A percentile compares a stretch with the other conserved stretches of the same genome.
These are phyloP conservation scores for Phytophthora pinifolia DNA, from an alignment of 352 stramenopile species.

Conservation along the genomic window DNA sequence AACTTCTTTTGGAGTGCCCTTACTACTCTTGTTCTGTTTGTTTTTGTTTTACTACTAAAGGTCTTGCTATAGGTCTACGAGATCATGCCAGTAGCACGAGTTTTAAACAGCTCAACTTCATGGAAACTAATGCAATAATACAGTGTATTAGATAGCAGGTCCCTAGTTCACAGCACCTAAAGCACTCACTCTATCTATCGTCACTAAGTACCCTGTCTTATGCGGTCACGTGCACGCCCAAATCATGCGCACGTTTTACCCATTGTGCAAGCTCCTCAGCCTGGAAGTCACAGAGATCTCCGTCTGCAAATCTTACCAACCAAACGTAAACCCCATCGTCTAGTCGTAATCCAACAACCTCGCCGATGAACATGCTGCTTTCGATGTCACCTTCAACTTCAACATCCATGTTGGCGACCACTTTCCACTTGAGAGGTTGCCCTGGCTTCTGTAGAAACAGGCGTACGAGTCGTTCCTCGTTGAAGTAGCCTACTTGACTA, in stretches of 20 bases:
- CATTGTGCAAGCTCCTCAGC: not conserved
- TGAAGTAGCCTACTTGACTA: not conserved
- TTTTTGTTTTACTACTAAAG: too few species aligned
- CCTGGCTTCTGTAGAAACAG: constrained; percentile 1
- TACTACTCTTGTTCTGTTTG: too few species aligned
- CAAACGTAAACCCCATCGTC: constrained; percentile 6
- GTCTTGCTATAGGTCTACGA: not conserved
- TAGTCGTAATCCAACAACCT: not conserved
- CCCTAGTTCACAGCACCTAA: constrained; percentile 5
- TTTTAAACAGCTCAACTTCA: not conserved
- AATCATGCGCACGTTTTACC: constrained; percentile 3
- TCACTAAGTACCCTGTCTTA: not conserved
- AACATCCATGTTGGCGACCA: not conserved
- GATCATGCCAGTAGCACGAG: not conserved
- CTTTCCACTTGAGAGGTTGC: constrained; percentile 1
- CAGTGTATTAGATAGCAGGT: constrained; percentile 7
- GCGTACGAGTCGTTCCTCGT: not conserved
- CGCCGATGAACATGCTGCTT: not conserved
- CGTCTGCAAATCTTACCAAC: not conserved
- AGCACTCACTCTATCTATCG: constrained; percentile 3
- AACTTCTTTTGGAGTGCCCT: too few species aligned
- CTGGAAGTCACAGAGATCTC: not conserved
- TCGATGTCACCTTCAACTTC: not conserved
- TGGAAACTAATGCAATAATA: not conserved
- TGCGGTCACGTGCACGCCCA: not conserved